Conservation (phyloP, 108 stramenopile species). For the Aurantiochytrium sp. region DNA sequence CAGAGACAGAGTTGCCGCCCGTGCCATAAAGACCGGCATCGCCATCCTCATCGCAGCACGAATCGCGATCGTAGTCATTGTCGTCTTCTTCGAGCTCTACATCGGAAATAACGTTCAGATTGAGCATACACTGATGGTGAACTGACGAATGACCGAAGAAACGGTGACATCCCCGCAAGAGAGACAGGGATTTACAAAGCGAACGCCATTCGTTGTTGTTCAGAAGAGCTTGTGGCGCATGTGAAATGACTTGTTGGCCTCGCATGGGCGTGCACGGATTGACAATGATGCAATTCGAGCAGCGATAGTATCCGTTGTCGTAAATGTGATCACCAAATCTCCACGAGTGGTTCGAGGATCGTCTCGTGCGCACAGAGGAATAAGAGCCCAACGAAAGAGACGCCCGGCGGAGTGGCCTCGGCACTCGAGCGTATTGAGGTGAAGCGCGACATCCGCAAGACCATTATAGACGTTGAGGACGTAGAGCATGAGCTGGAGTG, state of each 20-base stretch:
- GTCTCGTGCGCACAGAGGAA: neutral
- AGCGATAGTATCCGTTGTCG: neutral
- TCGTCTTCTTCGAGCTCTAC: neutral
- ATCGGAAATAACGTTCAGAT: neutral
- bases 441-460: neutral
- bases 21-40: too few species aligned
- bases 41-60: too few species aligned
- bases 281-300: neutral
- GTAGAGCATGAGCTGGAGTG: neutral
- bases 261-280: neutral
- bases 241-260: neutral
- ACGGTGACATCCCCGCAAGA: neutral
- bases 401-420: neutral
- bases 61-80: too few species aligned
- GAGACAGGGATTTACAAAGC: neutral
- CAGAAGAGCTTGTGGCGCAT: neutral
- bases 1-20: too few species aligned
- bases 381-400: neutral
- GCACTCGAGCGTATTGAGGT: neutral
- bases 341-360: neutral
- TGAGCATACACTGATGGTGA: neutral
- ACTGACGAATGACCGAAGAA: neutral
- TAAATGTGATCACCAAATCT: neutral
- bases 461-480: neutral
- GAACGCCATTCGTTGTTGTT: neutral